Percentiles rank a stretch among this genome's conserved stretches.
Evolutionary conservation across 1,284 basidiomycete species (phyloP).

Genomic region (Clitocybe nebularis): DNA sequence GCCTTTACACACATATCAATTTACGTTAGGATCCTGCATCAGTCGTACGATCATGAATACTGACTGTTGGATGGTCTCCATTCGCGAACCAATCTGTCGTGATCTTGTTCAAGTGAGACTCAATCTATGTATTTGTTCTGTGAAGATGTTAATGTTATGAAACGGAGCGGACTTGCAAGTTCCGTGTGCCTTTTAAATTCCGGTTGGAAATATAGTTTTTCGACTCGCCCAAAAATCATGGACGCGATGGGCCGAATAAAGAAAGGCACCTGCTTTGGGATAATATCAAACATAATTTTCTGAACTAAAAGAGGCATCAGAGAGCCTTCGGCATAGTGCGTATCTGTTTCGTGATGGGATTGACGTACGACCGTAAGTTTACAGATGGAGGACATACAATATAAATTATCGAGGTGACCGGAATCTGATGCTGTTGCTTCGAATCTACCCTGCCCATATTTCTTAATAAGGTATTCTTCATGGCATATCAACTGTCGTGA

Average conservation of each 20-base stretch:
- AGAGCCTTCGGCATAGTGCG: conserved; percentile 40
- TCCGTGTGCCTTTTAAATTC: conserved; percentile 27
- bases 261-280: conserved; percentile 31
- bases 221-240: conserved; percentile 26
- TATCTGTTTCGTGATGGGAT: conserved; percentile 23
- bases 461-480: conserved; percentile 38
- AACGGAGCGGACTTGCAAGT: conserved; percentile 22
- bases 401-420: conserved; percentile 35
- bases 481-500: conserved; percentile 17
- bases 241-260: conserved; percentile 32
- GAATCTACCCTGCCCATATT: conserved; percentile 38
- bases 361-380: not conserved
- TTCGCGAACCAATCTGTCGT: conserved; percentile 12
- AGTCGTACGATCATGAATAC: not conserved
- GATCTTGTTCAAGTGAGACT: conserved; percentile 30
- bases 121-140: conserved; percentile 24
- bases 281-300: conserved; percentile 28
- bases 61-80: conserved; percentile 13
- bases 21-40: not conserved
- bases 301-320: conserved; percentile 35
- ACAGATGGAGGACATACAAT: conserved; percentile 26
- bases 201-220: conserved; percentile 24
- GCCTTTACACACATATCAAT: no score
- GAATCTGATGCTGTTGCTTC: conserved; percentile 26
- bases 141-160: conserved; percentile 16